Base-by-base conservation (phyloP, 768 basidiomycete genomes). In the Mycena polygramma region DNA sequence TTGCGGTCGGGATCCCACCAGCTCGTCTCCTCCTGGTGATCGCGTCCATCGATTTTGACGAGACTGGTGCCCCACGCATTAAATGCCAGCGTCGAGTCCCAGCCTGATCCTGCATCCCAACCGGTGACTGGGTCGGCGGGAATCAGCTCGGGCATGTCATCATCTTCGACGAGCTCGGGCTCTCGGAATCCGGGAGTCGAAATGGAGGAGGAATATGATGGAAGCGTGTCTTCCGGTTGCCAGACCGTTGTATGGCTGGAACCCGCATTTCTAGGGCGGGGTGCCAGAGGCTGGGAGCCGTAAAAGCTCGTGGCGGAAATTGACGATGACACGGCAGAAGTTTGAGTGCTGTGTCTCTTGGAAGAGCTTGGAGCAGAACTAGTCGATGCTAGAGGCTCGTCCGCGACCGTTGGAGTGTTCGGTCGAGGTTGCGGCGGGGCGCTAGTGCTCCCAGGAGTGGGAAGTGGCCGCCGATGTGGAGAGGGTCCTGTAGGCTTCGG, bases 1-100 rank as follows among this genome's bases (percentile, higher is more conserved):
- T 81, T 82, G 51, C 88, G 86, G 22, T 84, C 74, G 10, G 83
- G 74, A 76, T 92, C 87, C 90, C 90, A 94, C 94, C 93, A 94
- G 54, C 82, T 81, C 22, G 78, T 79, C 79, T 94, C 93, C 76
- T 94, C 92, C 4, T 82, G 76, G 10, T 81, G 82, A 61, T 85
- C 83, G 54, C 93, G 83, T 9, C 90, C 92, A 79, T 89, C 88
- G 73, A 94, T 92, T 70, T 69, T 63, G 51, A 79, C 69, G 78
- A 83, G 79, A 4, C 81, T 41, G 37, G 15, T 53, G 63, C 48
- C 24, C 63, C 67, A 67, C 35, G 48, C 3, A 48, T 81, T 24
- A 73, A 68, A 61, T 54, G 58, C 11, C 54, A 55, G 13, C 39
- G 22, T 39, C 8, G 5, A 8, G 39, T 73, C 60, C 79, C 77